Conservation (phyloP, 2,329 filamentous ascomycete species). For the Cytospora leucostoma region DNA sequence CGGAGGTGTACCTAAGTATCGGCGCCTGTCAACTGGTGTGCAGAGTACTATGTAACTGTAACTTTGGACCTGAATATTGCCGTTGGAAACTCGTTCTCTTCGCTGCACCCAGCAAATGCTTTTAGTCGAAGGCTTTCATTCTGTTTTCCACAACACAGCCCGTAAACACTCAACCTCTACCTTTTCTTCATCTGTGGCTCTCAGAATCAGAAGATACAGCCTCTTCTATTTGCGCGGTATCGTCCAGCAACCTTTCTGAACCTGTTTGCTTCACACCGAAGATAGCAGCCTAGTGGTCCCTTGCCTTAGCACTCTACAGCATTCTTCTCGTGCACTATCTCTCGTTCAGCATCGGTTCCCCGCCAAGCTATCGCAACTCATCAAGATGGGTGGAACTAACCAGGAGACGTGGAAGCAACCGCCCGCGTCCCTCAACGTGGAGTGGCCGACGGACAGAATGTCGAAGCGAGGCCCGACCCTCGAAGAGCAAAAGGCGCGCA, state of each 20-base stretch:
- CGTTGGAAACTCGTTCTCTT: neutral
- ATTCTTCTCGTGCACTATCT: neutral
- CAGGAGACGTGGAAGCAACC: constrained; percentile 17
- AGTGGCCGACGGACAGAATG: constrained; percentile 10
- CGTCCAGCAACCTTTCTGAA: neutral
- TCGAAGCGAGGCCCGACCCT: constrained; percentile 11
- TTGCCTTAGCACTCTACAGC: neutral
- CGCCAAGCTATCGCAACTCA: neutral
- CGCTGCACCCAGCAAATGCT: no score
- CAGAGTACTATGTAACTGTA: neutral
- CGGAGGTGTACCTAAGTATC: neutral
- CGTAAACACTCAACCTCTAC: neutral
- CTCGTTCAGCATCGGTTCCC: neutral
- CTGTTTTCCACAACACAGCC: neutral
- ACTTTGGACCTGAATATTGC: no score
- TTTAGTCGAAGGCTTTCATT: neutral
- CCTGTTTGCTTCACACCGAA: neutral
- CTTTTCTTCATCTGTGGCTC: neutral
- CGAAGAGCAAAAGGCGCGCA: constrained; percentile 15
- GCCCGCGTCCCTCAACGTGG: constrained; percentile 13
- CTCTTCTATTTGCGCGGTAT: neutral
- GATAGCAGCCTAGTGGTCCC: neutral
- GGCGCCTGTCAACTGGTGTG: neutral
- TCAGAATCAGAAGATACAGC: neutral
- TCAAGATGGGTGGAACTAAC: constrained; percentile 9